phyloP scores from a whole-genome alignment of 352 stramenopile genomes.

The Aphanomyces astaci region DNA sequence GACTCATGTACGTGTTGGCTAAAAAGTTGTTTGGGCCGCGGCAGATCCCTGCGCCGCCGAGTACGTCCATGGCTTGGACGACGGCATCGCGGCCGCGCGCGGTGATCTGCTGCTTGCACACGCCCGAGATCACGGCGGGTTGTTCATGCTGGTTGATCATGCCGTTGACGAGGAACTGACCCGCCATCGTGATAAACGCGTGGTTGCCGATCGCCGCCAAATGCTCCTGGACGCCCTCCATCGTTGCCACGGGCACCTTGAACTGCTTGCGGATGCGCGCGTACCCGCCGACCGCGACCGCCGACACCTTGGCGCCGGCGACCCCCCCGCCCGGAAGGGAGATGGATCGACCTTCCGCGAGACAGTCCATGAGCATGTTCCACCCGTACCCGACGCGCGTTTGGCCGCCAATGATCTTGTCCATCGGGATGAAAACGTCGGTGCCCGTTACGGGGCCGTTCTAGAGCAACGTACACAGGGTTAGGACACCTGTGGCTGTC shows the following conservation, averaged over 20 bases:
- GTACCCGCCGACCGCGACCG: conserved; percentile 93
- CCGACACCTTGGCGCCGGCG: conserved; percentile 84
- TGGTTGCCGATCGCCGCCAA: conserved; percentile 90
- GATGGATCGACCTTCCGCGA: conserved; percentile 95
- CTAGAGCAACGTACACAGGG: too few species aligned
- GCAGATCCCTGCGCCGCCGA: conserved; percentile 95
- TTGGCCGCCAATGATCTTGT: conserved; percentile 95
- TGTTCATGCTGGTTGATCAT: conserved; percentile 99
- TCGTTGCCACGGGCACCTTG: conserved; percentile 95
- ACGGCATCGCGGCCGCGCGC: conserved; percentile 92
- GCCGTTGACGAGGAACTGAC: conserved; percentile 96
- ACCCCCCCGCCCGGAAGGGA: conserved; percentile 93
- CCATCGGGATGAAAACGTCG: conserved; percentile 98
- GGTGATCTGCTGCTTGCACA: conserved; percentile 99
- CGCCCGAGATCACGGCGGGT: conserved; percentile 95
- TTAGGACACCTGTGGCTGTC: too few species aligned
- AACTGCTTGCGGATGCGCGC: conserved; percentile 97
- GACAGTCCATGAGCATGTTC: conserved; percentile 99
- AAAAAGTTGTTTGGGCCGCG: conserved; percentile 96
- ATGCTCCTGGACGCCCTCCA: conserved; percentile 97
- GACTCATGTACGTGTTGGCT: conserved; percentile 92
- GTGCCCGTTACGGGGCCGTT: conserved; percentile 95
- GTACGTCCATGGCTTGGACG: conserved; percentile 96
- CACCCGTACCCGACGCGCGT: conserved; percentile 94
- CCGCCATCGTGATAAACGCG: conserved; percentile 92